A percentile compares a stretch with the other conserved stretches of the same genome.
Evolutionary conservation across 2,329 filamentous ascomycete species (phyloP).

Genomic region (Cladophialophora bantiana): DNA sequence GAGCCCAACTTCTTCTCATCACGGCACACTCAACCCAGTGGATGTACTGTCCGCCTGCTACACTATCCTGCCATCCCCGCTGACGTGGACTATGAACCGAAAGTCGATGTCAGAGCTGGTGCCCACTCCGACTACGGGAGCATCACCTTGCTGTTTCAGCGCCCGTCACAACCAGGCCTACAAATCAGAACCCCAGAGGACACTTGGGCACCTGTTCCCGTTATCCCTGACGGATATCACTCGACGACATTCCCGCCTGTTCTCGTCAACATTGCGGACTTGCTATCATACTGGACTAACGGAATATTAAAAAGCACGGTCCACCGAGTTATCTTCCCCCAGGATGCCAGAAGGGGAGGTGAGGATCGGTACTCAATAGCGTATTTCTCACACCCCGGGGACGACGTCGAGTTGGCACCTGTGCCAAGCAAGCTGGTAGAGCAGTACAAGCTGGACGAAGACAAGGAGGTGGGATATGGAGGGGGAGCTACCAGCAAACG

Average conservation of each 20-base stretch:
- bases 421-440: constrained; percentile 62
- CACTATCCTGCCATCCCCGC: constrained; percentile 70
- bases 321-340: constrained; percentile 81
- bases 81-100: constrained; percentile 54
- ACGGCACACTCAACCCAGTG: constrained; percentile 63
- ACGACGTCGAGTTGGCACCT: constrained; percentile 60
- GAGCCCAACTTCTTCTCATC: constrained; percentile 40
- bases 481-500: constrained; percentile 47
- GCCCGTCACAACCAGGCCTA: constrained; percentile 82
- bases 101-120: constrained; percentile 78
- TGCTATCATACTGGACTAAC: constrained; percentile 86
- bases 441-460: constrained; percentile 42
- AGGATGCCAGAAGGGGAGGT: constrained; percentile 48
- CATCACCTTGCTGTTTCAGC: constrained; percentile 79
- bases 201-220: constrained; percentile 71
- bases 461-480: constrained; percentile 52
- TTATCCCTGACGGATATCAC: constrained; percentile 62
- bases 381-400: constrained; percentile 69
- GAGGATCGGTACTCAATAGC: constrained; percentile 65
- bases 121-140: constrained; percentile 52
- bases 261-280: constrained; percentile 74
- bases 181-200: constrained; percentile 73
- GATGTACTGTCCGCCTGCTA: constrained; percentile 72
- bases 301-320: constrained; percentile 86
- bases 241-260: constrained; percentile 68